Conservation (phyloP, 495 filamentous ascomycete genomes). For the Talaromyces thailandensis region DNA sequence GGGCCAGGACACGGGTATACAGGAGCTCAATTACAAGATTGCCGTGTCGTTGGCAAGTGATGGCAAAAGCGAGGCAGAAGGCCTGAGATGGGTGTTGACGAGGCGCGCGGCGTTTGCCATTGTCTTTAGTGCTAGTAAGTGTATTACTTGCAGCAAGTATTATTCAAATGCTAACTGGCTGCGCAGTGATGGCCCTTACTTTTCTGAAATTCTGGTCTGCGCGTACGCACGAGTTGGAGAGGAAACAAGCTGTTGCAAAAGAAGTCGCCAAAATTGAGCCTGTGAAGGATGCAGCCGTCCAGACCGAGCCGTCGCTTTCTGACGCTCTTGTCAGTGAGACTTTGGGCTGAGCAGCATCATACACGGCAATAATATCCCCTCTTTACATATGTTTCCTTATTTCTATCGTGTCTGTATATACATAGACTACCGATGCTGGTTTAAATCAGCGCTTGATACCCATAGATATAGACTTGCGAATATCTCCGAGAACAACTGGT, state of each 20-base stretch:
- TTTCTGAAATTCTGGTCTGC: constrained; percentile 38
- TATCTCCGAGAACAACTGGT: neutral
- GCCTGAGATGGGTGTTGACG: constrained; percentile 82
- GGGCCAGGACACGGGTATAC: constrained; percentile 71
- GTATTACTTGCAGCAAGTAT: neutral
- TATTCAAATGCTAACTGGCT: constrained; percentile 14
- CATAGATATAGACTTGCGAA: neutral
- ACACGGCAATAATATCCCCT: neutral
- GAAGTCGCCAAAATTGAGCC: constrained; percentile 13
- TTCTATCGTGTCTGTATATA: neutral
- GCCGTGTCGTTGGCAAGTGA: constrained; percentile 79
- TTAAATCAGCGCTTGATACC: neutral
- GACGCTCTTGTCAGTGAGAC: constrained; percentile 28
- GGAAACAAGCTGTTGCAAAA: constrained; percentile 17
- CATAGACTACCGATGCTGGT: neutral
- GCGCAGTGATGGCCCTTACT: constrained; percentile 35
- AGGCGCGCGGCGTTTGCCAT: constrained; percentile 78
- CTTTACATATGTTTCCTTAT: neutral
- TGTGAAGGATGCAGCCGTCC: constrained; percentile 19
- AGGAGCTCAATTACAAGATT: constrained; percentile 91
- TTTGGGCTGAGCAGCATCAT: constrained; percentile 23
- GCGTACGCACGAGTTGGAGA: constrained; percentile 17
- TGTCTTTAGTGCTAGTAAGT: constrained; percentile 34
- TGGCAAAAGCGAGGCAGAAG: constrained; percentile 82
- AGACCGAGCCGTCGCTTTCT: constrained; percentile 9